Conservation (phyloP, 2,329 filamentous ascomycete species). For the Aspergillus neoniger region DNA sequence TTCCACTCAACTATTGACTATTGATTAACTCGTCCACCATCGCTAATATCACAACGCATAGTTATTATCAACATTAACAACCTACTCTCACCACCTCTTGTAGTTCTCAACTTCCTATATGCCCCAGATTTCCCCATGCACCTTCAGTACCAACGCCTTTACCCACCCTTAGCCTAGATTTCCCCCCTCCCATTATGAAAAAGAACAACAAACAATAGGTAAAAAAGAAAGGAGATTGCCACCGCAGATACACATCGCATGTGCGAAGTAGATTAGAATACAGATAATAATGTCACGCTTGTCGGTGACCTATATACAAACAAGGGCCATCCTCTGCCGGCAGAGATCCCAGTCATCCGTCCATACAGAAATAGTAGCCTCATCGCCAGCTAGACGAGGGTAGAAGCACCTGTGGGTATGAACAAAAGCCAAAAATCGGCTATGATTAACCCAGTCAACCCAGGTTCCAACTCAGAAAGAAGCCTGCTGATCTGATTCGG, state of each 20-base stretch:
- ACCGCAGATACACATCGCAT: not conserved
- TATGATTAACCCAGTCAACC: no score
- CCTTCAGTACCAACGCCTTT: not conserved
- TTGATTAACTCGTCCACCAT: not conserved
- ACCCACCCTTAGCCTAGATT: not conserved
- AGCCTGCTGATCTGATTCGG: not conserved
- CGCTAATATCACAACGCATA: not conserved
- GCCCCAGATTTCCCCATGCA: not conserved
- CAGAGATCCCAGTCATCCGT: not conserved
- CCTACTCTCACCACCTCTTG: no score
- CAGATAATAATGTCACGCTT: not conserved
- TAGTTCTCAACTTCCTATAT: no score
- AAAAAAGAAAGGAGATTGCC: not conserved
- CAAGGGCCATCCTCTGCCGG: not conserved
- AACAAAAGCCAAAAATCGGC: no score
- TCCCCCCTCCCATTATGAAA: not conserved
- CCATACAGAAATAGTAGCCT: not conserved
- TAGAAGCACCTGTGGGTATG: no score
- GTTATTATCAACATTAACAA: not conserved
- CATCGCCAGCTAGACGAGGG: no score
- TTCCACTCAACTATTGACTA: no score
- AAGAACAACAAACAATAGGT: not conserved
- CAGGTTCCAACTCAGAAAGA: constrained; percentile 5
- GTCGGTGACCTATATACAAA: not conserved
- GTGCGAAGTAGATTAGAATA: not conserved